Evolutionary conservation across 495 filamentous ascomycete genomes (phyloP), one percentile per base, ranked within the genome.

Genomic region (Copromyces sp.): DNA sequence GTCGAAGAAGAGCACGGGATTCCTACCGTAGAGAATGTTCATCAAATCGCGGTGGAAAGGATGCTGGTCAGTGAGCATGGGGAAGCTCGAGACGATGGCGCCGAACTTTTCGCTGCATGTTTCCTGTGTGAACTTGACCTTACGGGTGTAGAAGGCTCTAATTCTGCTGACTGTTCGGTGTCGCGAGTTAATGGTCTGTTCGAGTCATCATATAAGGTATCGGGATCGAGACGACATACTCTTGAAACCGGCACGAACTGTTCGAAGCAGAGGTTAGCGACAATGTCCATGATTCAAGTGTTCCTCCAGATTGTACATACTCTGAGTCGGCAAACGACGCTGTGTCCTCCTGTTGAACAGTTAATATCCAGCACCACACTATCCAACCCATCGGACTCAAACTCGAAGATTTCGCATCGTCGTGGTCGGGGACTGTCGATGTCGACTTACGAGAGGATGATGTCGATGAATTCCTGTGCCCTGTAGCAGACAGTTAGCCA

Each of bases 81-180:
- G 95, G 79, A 99, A 99, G 77, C 93, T 94, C 81, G 95, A 91
- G 73, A 98, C 88, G 78, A 97, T 97, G 39, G 89, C 86, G 74
- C 88, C 90, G 73, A 99, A 89, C 84, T 98, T 97, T 77, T 99
- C 95, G 70, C 89, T 89, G 82, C 98, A 98, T 53, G 95, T 98
- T 83, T 98, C 94, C 79, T 95, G 90, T n/a, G 95, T 98, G 81
- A 92, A 98, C 78, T 98, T 99, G 87, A 98, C 95, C 83, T 99
- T 98, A 80, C 95, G 88, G 73, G 94, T 97, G 80, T 97, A 97
- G 86, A 97, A 98, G 71, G 90, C 93, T 86, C 95, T 85, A 77
- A 99, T 98, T 87, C 95, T 90, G 77, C 90, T 93, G 80, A 99
- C 78, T 80, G 70, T 78, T 77, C 39, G 9, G n/a, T 7, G 41